Conservation (phyloP, 1,139 yeast species). For the Blastobotrys petasosporus region DNA sequence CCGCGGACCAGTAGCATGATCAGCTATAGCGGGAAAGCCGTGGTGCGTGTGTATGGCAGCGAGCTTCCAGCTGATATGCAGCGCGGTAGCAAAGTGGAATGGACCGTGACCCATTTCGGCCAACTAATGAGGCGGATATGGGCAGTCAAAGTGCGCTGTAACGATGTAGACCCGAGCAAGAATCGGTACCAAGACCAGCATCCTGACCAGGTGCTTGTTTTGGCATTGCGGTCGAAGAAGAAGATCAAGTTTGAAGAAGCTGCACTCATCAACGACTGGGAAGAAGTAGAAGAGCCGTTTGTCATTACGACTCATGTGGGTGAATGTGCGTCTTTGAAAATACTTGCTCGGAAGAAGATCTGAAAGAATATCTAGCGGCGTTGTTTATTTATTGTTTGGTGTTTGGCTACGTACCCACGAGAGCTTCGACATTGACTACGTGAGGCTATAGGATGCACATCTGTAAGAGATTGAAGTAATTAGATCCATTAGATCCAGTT, state of each 20-base stretch:
- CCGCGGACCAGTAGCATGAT: too few relatives aligned
- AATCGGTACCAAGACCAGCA: too few relatives aligned
- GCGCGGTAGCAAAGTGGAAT: constrained; percentile 22
- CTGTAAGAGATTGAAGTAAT: too few relatives aligned
- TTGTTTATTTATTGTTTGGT: not conserved
- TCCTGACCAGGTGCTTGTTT: constrained; percentile 12
- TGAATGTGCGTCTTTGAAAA: constrained; percentile 1
- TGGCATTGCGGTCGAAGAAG: constrained; percentile 16
- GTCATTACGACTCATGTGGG: constrained; percentile 8
- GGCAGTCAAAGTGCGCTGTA: constrained; percentile 24
- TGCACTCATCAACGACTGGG: constrained; percentile 16
- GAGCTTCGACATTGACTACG: too few relatives aligned
- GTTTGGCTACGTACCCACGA: too few relatives aligned
- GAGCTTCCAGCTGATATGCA: constrained; percentile 6
- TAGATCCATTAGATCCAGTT: too few relatives aligned
- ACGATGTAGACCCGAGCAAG: too few relatives aligned
- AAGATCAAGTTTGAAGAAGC: constrained; percentile 15
- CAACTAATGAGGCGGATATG: constrained; percentile 17
- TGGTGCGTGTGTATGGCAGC: not conserved
- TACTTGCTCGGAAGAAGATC: constrained; percentile 5
- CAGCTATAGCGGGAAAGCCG: too few relatives aligned
- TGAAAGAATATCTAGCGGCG: not conserved
- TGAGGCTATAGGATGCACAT: too few relatives aligned
- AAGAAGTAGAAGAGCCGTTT: constrained; percentile 3
- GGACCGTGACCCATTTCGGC: constrained; percentile 31